Evolutionary conservation across 1,139 yeast genomes (phyloP).

Genomic region (Yamadazyma friedrichii): DNA sequence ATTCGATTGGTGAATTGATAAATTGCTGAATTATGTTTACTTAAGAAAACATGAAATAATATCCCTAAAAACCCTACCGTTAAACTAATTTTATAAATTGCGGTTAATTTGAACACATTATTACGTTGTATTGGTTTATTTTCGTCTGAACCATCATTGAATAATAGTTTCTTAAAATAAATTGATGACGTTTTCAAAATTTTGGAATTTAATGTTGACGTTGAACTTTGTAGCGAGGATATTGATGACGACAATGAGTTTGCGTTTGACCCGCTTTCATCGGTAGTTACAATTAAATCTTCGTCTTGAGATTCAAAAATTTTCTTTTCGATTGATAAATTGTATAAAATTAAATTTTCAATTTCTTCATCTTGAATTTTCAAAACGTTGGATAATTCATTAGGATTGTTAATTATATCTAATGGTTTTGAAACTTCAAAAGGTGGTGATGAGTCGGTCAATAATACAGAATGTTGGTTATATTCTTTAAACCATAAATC

Average conservation of each 20-base stretch:
- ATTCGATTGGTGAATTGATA: conserved; percentile 6
- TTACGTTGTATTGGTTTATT: conserved; percentile 9
- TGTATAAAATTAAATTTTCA: conserved; percentile 21
- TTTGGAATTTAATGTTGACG: conserved; percentile 31
- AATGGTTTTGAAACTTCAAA: conserved; percentile 4
- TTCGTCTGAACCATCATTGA: conserved; percentile 11
- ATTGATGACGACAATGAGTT: conserved; percentile 38
- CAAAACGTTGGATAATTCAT: conserved; percentile 17
- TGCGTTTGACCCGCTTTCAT: conserved; percentile 21
- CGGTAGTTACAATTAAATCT: conserved; percentile 14
- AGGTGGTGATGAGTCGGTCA: conserved; percentile 21
- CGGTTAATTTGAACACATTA: conserved; percentile 12
- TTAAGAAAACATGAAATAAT: conserved; percentile 33
- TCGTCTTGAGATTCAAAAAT: conserved; percentile 23
- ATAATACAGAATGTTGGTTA: conserved; percentile 25
- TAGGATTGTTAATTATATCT: conserved; percentile 8
- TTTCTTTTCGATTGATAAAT: conserved; percentile 20
- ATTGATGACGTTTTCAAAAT: conserved; percentile 30
- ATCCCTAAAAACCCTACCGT: conserved; percentile 45
- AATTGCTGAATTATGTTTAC: conserved; percentile 21
- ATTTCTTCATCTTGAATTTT: conserved; percentile 34
- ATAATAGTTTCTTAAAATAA: conserved; percentile 31
- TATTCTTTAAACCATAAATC: conserved; percentile 37
- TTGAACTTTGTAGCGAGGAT: conserved; percentile 32
- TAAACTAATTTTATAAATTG: conserved; percentile 34